These are phyloP conservation scores for Lodderomyces oxycetoniae DNA, from an alignment of 1,139 yeast genomes.

Conservation along the genomic window DNA sequence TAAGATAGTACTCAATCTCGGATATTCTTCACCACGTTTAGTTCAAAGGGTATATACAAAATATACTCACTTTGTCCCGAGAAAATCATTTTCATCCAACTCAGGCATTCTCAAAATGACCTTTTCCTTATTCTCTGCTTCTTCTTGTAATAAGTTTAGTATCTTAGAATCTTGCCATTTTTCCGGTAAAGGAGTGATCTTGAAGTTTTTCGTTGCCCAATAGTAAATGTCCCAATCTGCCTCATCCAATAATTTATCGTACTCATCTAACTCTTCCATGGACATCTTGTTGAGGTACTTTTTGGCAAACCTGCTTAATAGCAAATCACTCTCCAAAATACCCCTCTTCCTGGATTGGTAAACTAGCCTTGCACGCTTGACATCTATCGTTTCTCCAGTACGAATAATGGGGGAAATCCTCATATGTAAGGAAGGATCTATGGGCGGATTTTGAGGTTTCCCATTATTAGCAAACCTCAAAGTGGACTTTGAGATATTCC, in stretches of 20 bases:
- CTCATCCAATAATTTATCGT: constrained; percentile 81
- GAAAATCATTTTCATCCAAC: constrained; percentile 17
- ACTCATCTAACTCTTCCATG: constrained; percentile 73
- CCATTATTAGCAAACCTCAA: constrained; percentile 32
- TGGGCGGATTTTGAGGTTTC: constrained; percentile 42
- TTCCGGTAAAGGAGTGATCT: constrained; percentile 80
- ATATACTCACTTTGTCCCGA: too few species aligned
- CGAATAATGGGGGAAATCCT: constrained; percentile 74
- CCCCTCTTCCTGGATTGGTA: constrained; percentile 96
- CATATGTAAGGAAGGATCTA: constrained; percentile 27
- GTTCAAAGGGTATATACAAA: too few species aligned
- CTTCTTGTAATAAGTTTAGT: constrained; percentile 62
- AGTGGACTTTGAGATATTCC: constrained; percentile 13
- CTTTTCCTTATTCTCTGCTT: constrained; percentile 67
- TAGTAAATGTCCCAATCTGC: constrained; percentile 98
- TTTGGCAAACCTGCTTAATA: constrained; percentile 82
- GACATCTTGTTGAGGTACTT: constrained; percentile 57
- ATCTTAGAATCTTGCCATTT: constrained; percentile 70
- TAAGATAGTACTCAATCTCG: too few species aligned
- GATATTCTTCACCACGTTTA: too few species aligned
- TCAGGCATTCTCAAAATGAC: constrained; percentile 86
- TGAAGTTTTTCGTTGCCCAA: constrained; percentile 88
- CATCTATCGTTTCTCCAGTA: constrained; percentile 66
- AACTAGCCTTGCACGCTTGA: constrained; percentile 76
- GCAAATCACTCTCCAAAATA: constrained; percentile 84